Conservation (phyloP, 352 stramenopile genomes). For the Blastocystis sp. region DNA sequence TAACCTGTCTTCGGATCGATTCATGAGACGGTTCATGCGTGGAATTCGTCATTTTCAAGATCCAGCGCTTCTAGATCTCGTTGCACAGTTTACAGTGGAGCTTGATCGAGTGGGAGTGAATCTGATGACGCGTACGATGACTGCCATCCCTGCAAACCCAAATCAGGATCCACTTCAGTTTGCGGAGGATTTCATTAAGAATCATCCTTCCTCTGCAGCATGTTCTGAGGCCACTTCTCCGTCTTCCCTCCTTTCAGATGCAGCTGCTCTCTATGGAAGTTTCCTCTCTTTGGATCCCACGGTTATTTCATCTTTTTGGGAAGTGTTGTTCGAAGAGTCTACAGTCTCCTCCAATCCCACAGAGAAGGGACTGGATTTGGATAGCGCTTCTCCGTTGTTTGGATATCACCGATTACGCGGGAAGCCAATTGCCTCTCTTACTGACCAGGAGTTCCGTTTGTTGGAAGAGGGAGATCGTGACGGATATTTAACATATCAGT, state of each 20-base stretch:
- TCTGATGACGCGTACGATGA: background rate
- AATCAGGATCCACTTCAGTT: background rate
- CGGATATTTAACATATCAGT: background rate
- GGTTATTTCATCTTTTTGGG: background rate
- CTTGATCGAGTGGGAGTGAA: conserved; percentile 46
- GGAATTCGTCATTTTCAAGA: background rate
- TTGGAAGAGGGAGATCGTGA: conserved; percentile 17
- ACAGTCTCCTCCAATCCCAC: background rate
- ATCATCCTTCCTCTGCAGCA: background rate
- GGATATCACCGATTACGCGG: background rate
- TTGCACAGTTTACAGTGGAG: conserved; percentile 2
- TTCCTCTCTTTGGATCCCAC: background rate
- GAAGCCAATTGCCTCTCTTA: background rate
- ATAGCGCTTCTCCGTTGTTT: background rate
- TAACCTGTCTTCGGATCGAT: background rate
- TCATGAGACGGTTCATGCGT: background rate
- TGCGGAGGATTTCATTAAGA: background rate
- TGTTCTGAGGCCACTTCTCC: background rate
- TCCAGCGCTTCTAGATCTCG: conserved; percentile 17
- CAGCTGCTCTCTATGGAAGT: background rate
- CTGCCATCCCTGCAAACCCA: background rate
- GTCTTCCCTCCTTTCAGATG: background rate
- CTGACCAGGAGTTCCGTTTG: background rate
- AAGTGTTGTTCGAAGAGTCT: background rate
- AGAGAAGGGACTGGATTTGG: background rate